A percentile compares a stretch with the other conserved stretches of the same genome.
Conservation (phyloP, 352 stramenopile species). For the Globisporangium irregulare region DNA sequence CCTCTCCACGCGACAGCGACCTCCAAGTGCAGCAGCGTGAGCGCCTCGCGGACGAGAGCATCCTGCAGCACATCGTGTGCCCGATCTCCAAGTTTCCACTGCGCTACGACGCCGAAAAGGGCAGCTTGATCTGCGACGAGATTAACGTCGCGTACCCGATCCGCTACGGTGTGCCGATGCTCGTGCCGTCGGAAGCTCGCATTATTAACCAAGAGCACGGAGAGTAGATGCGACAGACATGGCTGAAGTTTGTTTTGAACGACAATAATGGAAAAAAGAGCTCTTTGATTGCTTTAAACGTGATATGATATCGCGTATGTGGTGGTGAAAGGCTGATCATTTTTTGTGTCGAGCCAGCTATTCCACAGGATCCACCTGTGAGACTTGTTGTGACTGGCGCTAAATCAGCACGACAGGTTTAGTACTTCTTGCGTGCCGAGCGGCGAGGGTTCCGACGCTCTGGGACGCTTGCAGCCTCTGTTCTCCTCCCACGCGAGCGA, state of each 20-base stretch:
- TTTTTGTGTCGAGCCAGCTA: background rate
- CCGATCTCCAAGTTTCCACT: slow-evolving; percentile 84
- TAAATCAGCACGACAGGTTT: background rate
- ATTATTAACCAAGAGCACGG: slow-evolving; percentile 36
- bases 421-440: slow-evolving; percentile 66
- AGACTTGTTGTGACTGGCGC: background rate
- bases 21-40: slow-evolving; percentile 17
- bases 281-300: background rate
- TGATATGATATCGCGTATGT: too few relatives aligned
- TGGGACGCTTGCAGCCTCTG: slow-evolving; percentile 55
- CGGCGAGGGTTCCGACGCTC: slow-evolving; percentile 75
- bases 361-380: background rate
- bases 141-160: slow-evolving; percentile 87
- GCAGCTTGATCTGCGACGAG: slow-evolving; percentile 75
- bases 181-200: slow-evolving; percentile 72
- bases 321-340: background rate
- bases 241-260: background rate
- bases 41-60: slow-evolving; percentile 51
- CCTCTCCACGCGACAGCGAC: background rate
- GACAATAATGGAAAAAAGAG: background rate
- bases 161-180: slow-evolving; percentile 58
- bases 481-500: slow-evolving; percentile 43
- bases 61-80: slow-evolving; percentile 80
- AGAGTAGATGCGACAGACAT: background rate
- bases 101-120: slow-evolving; percentile 56